Percentiles rank a stretch among this genome's conserved stretches.
Evolutionary conservation across 257 asterid genomes (phyloP).

Genomic region (Sherardia arvensis): DNA sequence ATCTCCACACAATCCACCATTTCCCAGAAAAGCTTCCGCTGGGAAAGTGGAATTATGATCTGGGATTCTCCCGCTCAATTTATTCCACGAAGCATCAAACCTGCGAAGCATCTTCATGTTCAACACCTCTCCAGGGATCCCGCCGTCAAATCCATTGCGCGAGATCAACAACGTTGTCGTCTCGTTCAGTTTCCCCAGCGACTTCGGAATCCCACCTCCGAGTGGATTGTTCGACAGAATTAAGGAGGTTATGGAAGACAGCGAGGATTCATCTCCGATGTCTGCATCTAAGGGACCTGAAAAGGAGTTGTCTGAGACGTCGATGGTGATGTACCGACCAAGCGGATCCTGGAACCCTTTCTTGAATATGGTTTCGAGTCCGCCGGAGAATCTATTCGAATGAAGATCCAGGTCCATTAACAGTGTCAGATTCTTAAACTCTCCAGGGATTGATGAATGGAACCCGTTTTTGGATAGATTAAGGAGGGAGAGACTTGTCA

Average conservation of each 20-base stretch:
- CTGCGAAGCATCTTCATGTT: conserved; percentile 31
- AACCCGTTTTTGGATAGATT: conserved; percentile 50
- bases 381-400: conserved; percentile 49
- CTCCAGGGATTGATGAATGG: conserved; percentile 38
- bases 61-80: conserved; percentile 53
- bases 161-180: conserved; percentile 34
- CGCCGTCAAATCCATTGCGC: conserved; percentile 39
- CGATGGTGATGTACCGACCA: conserved; percentile 36
- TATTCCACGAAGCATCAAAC: conserved; percentile 43
- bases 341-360: conserved; percentile 29
- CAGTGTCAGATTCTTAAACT: conserved; percentile 33
- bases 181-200: conserved; percentile 32
- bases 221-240: conserved; percentile 46
- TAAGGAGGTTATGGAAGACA: conserved; percentile 24
- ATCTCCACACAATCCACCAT: conserved; percentile 59
- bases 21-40: conserved; percentile 33
- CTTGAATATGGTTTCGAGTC: conserved; percentile 19
- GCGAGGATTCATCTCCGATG: conserved; percentile 27
- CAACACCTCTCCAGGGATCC: conserved; percentile 40
- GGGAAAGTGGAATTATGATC: conserved; percentile 34
- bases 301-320: conserved; percentile 47
- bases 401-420: conserved; percentile 54
- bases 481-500: conserved; percentile 39
- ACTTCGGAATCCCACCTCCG: conserved; percentile 40
- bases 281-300: conserved; percentile 27